Evolutionary conservation across 2,329 filamentous ascomycete species (phyloP).

Genomic region (Pseudogymnoascus sp.): DNA sequence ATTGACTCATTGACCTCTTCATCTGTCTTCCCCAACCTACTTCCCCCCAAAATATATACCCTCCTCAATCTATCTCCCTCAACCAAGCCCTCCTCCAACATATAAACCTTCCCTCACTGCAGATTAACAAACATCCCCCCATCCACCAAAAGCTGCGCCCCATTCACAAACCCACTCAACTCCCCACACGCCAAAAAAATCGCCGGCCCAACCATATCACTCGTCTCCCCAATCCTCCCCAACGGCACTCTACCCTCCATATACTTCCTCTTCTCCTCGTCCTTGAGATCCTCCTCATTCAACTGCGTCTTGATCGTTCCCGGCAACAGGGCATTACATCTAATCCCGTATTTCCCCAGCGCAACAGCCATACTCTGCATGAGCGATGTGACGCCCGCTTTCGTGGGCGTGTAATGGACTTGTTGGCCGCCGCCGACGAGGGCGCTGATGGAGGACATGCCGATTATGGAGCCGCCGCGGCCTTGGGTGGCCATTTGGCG

Average conservation of each 20-base stretch:
- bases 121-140: constrained; percentile 86
- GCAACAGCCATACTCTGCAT: constrained; percentile 81
- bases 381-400: constrained; percentile 69
- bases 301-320: constrained; percentile 78
- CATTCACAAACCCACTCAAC: constrained; percentile 73
- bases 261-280: constrained; percentile 63
- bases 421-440: constrained; percentile 72
- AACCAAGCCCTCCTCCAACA: not conserved
- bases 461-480: constrained; percentile 71
- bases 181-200: constrained; percentile 76
- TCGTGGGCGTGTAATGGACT: constrained; percentile 82
- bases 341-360: constrained; percentile 64
- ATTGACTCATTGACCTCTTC: no score
- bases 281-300: constrained; percentile 73
- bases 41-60: not conserved
- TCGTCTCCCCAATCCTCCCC: constrained; percentile 61
- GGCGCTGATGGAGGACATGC: constrained; percentile 63
- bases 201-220: constrained; percentile 74
- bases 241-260: constrained; percentile 78
- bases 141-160: constrained; percentile 77
- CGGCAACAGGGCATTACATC: constrained; percentile 77
- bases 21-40: no score
- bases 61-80: not conserved
- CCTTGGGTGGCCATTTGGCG: constrained; percentile 66
- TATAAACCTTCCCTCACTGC: constrained; percentile 55